Evolutionary conservation across 192 early-diverging fungal species (phyloP).

Genomic region (Oehlia diaphana): DNA sequence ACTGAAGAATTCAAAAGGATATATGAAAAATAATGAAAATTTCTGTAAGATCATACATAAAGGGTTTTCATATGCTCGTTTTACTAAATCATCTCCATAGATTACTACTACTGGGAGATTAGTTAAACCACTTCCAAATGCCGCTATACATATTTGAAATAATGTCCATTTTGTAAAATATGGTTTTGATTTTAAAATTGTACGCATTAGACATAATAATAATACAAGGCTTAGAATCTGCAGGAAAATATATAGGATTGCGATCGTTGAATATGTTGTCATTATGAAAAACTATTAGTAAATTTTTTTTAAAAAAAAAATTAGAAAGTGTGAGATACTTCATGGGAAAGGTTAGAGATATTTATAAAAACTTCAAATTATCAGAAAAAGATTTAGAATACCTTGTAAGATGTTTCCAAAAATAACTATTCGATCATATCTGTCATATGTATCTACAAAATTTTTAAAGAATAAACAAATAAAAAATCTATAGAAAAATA

Average conservation of each 20-base stretch:
- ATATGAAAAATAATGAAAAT: not conserved
- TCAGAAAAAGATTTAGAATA: too few relatives aligned
- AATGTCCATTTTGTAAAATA: constrained; percentile 18
- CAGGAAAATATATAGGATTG: not conserved
- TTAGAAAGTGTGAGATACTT: too few relatives aligned
- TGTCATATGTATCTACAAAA: too few relatives aligned
- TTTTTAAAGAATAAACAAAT: too few relatives aligned
- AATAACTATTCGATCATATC: too few relatives aligned
- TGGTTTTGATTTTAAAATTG: not conserved
- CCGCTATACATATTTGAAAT: not conserved
- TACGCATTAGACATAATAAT: not conserved
- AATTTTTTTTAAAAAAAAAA: too few relatives aligned
- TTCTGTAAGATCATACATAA: not conserved
- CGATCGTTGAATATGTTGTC: not conserved
- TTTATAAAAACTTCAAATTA: too few relatives aligned
- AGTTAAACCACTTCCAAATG: not conserved
- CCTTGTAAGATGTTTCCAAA: too few relatives aligned
- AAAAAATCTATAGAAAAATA: too few relatives aligned
- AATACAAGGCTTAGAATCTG: not conserved
- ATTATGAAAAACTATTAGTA: not conserved
- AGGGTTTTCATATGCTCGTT: not conserved
- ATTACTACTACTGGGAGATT: not conserved
- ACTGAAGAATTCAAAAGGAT: not conserved
- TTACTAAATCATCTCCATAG: not conserved
- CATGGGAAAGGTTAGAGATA: too few relatives aligned